Base-by-base conservation (phyloP, 225 moss, liverwort and hornwort genomes). In the Antitrichia curtipendula region DNA sequence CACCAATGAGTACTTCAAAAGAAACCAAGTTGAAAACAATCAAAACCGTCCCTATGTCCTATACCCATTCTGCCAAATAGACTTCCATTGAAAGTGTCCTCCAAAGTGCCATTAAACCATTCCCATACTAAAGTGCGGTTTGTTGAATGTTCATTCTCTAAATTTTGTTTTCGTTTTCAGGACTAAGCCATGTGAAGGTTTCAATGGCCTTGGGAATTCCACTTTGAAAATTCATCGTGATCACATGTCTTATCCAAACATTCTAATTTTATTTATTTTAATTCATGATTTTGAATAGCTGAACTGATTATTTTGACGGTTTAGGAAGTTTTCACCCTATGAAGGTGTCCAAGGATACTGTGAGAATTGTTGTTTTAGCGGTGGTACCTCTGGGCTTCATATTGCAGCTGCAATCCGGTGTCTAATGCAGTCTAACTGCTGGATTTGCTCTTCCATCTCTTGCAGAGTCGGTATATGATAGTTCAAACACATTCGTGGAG, bases 1-100 rank as follows among this genome's bases (percentile, higher is more conserved):
- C 27, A 8, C 1, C 5, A 0, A 8, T 41, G 9, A 3, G 5
- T 41, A 25, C 14, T 41, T 41, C 5, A 25, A 41, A 41, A 41
- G 25, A 41, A 70, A 70, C 15, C 27, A 15, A 4, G 2, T 12
- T 21, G 21, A n/a, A 65, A n/a, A 66, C n/a, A n/a, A 4, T 7
- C 7, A 22, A 38, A 38, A 12, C 2, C 0, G 0, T 66, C 38
- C 2, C 0, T 66, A n/a, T n/a, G n/a, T n/a, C n/a, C n/a, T n/a
- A 1, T 16, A 22, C 4, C 7, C 66, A 66, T 66, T n/a, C 0
- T 23, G 7, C 13, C 14, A 69, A 69, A 3, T 40, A 40, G 14
- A 69, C 40, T 40, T 69, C 40, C 24, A 14, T 69, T 69, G 14
- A 69, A 40, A 69, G 24, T 40, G 8, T 69, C 69, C 12, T 2